These are phyloP conservation scores for Penicillium angulare DNA, from an alignment of 495 filamentous ascomycete genomes.

Conservation along the genomic window DNA sequence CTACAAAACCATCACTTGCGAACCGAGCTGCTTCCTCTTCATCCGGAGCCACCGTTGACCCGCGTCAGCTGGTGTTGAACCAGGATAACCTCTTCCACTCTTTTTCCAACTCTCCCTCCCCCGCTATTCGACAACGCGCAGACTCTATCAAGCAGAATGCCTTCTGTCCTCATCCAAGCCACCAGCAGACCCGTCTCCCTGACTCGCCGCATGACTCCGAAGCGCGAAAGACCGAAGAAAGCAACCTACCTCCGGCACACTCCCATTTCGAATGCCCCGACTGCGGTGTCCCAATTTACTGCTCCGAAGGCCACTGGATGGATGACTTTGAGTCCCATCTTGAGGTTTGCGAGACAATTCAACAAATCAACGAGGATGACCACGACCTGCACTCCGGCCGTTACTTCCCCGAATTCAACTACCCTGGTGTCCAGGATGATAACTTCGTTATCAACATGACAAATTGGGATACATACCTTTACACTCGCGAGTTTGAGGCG, in stretches of 20 bases:
- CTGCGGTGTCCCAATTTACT: conserved; percentile 92
- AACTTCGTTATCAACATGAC: conserved; percentile 94
- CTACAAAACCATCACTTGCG: conserved; percentile 11
- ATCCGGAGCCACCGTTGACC: conserved; percentile 19
- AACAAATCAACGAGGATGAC: conserved; percentile 96
- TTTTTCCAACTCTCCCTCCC: conserved; percentile 81
- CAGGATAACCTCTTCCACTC: conserved; percentile 89
- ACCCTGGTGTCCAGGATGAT: conserved; percentile 83
- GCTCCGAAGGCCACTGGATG: conserved; percentile 89
- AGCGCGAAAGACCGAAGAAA: conserved; percentile 44
- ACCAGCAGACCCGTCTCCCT: conserved; percentile 64
- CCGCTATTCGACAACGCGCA: conserved; percentile 79
- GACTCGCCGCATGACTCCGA: conserved; percentile 61
- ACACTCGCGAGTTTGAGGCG: conserved; percentile 81
- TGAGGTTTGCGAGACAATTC: conserved; percentile 85
- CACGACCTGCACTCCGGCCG: conserved; percentile 89
- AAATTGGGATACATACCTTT: conserved; percentile 96
- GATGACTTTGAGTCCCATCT: conserved; percentile 92
- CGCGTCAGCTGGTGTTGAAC: conserved; percentile 59
- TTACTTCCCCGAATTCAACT: conserved; percentile 91
- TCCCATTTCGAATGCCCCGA: conserved; percentile 94
- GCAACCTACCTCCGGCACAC: conserved; percentile 64
- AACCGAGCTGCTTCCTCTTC: conserved; percentile 31
- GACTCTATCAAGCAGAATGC: conserved; percentile 87
- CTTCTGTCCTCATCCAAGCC: conserved; percentile 84